Base-by-base conservation (phyloP, 1,284 basidiomycete species). In the Coniferiporia weirii region DNA sequence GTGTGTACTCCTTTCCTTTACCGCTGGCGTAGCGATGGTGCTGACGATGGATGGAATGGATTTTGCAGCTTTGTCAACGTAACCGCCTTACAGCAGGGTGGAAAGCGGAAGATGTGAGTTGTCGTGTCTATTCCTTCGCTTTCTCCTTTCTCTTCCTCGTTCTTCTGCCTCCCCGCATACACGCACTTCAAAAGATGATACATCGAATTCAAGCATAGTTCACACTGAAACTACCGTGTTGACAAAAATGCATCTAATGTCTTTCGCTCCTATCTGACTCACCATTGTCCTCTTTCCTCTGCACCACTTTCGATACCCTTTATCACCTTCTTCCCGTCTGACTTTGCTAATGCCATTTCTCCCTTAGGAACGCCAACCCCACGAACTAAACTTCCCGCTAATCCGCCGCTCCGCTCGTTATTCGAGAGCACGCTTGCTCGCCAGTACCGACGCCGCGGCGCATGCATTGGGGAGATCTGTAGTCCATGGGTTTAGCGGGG, bases 71-170 rank as follows among this genome's bases (percentile, higher is more conserved):
- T 95, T 84, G 95, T 98, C 70, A 98, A 97, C 76, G 94, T 95
- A 65, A 93, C 91, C 63, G 84, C 88, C 64, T 82, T 90, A 63
- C 34, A 22, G n/a, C 91, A 91, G 64, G 90, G 91, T 68, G 95
- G 94, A 77, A 98, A 98, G 84, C 86, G 95, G 77, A 87, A 86
- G 79, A 96, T 97, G 95, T 95, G 76, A 84, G 93, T 91, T 15
- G 51, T 46, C 46, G 20, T 58, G 48, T 43, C 52, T 54, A 45
- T 64, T 54, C 59, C 59, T 35, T 19, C 44, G 8, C 57, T 59
- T 55, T 12, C 54, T 52, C 47, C 47, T 59, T 49, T 9, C n/a
- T n/a, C 44, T 20, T 4, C 17, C 17, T 46, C 8, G n/a, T n/a
- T n/a, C 47, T 40, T 43, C 56, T 27, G 13, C 46, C 19, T 27